Base-by-base conservation (phyloP, 768 basidiomycete species). In the Rhodocollybia butyracea region DNA sequence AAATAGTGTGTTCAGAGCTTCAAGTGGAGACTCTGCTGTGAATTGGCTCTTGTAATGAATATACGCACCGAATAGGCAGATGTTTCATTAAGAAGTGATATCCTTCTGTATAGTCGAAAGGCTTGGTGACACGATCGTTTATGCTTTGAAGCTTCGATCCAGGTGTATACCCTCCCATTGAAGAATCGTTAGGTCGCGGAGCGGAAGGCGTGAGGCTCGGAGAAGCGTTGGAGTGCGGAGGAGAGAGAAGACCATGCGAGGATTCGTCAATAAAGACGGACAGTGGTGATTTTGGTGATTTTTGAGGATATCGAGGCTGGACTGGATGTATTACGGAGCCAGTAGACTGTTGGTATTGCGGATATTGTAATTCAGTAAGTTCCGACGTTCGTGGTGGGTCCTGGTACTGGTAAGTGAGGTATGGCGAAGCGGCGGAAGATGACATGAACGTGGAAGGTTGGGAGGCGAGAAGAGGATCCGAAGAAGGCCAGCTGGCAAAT, bases 1-100 rank as follows among this genome's bases (percentile, higher is more conserved):
- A n/a, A n/a, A n/a, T n/a, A n/a, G n/a, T n/a, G n/a, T n/a, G n/a
- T n/a, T n/a, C n/a, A n/a, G n/a, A n/a, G n/a, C n/a, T n/a, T n/a
- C n/a, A n/a, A n/a, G n/a, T n/a, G 70, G 73, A 63, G 48, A 75
- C 76, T 76, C 73, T 67, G 71, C 66, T 70, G 68, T 65, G 64
- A 57, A 61, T 68, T 62, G 63, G 61, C 27, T 53, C 61, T 55
- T 69, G 66, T 66, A 67, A 63, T 59, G 63, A 68, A 68, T 61
- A 67, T 61, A 84, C 88, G 72, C 68, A 91, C 93, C 88, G 83
- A 63, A 75, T 82, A 40, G 88, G 88, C 48, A 98, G 76, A 70
- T 94, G 90, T 73, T 93, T 91, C 93, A 98, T 98, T 61, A 98
- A 76, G 68, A 90, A 91, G 68, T 97, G 96, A 67, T 98, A 98